These are phyloP conservation scores for Mycena haematopus DNA, from an alignment of 768 basidiomycete species.

Conservation along the genomic window DNA sequence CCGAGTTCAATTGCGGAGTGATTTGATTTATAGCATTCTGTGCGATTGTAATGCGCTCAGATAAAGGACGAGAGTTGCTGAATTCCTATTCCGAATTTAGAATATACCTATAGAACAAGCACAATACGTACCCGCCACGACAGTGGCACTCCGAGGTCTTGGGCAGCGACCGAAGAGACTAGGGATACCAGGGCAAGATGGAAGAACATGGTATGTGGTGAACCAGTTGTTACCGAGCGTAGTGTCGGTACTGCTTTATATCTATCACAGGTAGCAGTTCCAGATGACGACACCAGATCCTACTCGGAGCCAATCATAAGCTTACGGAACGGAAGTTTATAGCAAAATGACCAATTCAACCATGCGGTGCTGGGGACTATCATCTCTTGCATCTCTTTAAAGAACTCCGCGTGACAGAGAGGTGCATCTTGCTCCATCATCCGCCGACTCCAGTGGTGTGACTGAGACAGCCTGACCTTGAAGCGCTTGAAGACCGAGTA, in stretches of 20 bases:
- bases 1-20: conserved; percentile 42
- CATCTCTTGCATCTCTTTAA: neutral
- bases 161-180: conserved; percentile 33
- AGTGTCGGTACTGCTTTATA: conserved; percentile 3
- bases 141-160: conserved; percentile 48
- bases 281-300: neutral
- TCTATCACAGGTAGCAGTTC: neutral
- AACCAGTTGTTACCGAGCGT: too few species aligned
- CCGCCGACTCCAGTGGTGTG: too few species aligned
- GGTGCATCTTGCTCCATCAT: neutral
- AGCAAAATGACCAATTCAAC: neutral
- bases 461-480: too few species aligned
- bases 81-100: conserved; percentile 42
- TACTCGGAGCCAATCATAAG: neutral
- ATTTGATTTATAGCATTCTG: conserved; percentile 51
- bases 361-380: neutral
- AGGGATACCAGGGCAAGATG: conserved; percentile 7
- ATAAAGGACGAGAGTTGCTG: conserved; percentile 43
- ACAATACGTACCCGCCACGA: conserved; percentile 49
- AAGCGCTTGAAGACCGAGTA: too few species aligned
- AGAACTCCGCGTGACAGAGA: neutral
- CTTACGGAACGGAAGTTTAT: neutral
- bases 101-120: neutral
- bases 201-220: conserved; percentile 10
- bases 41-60: conserved; percentile 49